Conservation (phyloP, 2,329 filamentous ascomycete species). For the Pseudogymnoascus sp. region DNA sequence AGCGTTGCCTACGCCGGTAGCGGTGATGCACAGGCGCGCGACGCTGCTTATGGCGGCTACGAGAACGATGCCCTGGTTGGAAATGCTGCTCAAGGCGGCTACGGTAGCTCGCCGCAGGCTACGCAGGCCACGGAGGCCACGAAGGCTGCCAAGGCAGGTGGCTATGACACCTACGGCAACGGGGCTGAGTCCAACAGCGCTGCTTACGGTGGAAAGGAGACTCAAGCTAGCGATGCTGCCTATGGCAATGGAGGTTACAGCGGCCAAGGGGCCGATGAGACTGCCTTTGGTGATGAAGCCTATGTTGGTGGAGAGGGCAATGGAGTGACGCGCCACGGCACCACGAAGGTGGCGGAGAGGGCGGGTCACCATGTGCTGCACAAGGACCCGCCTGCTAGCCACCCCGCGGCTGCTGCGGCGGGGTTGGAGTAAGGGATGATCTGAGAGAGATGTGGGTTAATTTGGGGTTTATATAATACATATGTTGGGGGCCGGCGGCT, state of each 20-base stretch:
- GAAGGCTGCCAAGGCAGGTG: not conserved
- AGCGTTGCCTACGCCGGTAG: not conserved
- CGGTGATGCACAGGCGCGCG: not conserved
- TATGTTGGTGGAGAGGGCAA: not conserved
- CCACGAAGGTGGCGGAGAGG: conserved; percentile 2
- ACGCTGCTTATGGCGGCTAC: not conserved
- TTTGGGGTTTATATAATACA: not conserved
- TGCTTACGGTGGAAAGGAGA: not conserved
- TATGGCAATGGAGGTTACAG: not conserved
- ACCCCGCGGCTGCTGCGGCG: conserved; percentile 16
- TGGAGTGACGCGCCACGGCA: not conserved
- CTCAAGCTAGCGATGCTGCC: not conserved
- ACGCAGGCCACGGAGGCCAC: not conserved
- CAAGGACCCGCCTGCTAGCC: conserved; percentile 22
- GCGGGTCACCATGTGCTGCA: conserved; percentile 20
- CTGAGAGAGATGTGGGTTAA: not conserved
- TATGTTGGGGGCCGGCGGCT: not conserved
- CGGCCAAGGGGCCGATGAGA: conserved; percentile 14
- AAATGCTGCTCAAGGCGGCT: conserved; percentile 15
- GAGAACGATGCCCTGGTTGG: not conserved
- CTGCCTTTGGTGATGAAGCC: not conserved
- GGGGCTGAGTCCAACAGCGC: not conserved
- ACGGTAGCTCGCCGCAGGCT: not conserved
- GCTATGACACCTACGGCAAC: not conserved
- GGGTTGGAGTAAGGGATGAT: not conserved